phyloP scores from a whole-genome alignment of 345 rosid species.

The Rhodomyrtus tomentosa region DNA sequence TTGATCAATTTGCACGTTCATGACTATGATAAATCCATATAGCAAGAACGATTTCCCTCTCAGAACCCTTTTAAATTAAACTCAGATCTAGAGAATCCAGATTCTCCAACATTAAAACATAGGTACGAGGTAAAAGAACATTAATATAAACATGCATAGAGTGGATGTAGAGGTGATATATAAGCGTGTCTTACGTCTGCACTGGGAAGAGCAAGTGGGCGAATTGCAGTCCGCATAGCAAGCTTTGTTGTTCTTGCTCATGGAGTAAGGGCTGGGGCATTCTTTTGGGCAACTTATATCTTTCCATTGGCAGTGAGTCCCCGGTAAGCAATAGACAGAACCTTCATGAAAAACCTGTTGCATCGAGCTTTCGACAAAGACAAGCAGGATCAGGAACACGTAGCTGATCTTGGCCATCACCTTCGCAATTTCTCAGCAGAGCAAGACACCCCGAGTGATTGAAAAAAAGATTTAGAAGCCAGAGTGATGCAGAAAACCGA shows the following conservation, averaged over 20 bases:
- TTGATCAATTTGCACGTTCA: background rate
- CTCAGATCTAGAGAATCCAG: background rate
- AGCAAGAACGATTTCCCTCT: background rate
- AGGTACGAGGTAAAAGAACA: background rate
- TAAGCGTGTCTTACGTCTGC: background rate
- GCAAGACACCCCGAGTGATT: background rate
- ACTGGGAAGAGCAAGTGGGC: background rate
- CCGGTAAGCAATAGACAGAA: background rate
- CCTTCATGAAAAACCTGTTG: background rate
- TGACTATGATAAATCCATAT: background rate
- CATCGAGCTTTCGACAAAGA: background rate
- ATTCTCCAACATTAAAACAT: background rate
- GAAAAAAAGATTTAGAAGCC: background rate
- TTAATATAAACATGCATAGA: background rate
- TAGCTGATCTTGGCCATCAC: background rate
- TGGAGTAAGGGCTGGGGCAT: background rate
- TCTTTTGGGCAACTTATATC: background rate
- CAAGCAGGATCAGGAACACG: background rate
- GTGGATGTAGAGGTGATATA: background rate
- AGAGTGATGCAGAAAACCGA: background rate
- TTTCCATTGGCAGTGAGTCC: background rate
- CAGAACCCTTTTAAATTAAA: background rate
- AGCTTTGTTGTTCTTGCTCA: background rate
- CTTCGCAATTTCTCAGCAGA: background rate
- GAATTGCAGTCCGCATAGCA: background rate